Evolutionary conservation across 2,329 filamentous ascomycete genomes (phyloP).

Genomic region (Cordyceps pruinosa): DNA sequence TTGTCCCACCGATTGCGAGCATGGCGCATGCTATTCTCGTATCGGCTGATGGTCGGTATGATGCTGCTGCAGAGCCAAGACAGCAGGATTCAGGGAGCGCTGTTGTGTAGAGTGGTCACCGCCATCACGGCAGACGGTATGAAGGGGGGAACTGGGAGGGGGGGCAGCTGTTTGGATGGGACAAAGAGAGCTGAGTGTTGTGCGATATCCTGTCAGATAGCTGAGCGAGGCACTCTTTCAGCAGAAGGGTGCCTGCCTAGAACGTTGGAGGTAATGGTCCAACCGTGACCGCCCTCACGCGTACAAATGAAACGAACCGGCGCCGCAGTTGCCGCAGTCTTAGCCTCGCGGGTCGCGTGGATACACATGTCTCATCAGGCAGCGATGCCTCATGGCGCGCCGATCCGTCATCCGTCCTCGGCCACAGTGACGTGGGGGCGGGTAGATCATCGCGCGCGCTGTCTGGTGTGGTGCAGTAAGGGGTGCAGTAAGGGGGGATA

Average conservation of each 20-base stretch:
- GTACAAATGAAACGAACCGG: too few species aligned
- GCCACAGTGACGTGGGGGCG: too few species aligned
- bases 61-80: slow-evolving; percentile 76
- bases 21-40: slow-evolving; percentile 66
- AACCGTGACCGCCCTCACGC: too few species aligned
- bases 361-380: neutral
- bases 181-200: too few species aligned
- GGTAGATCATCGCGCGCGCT: neutral
- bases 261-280: too few species aligned
- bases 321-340: too few species aligned
- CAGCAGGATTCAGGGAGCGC: slow-evolving; percentile 66
- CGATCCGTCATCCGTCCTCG: neutral
- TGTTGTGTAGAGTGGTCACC: slow-evolving; percentile 31
- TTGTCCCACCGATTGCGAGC: slow-evolving; percentile 58
- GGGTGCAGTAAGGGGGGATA: neutral
- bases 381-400: neutral
- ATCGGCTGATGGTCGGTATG: slow-evolving; percentile 59
- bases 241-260: too few species aligned
- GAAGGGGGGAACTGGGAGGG: too few species aligned
- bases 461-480: neutral
- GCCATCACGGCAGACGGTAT: too few species aligned
- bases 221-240: too few species aligned
- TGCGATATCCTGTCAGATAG: too few species aligned
- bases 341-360: neutral
- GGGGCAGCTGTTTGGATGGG: too few species aligned